Evolutionary conservation across 108 stramenopile species (phyloP), one percentile per base, ranked within the genome.

Genomic region (Skeletonema costatum): DNA sequence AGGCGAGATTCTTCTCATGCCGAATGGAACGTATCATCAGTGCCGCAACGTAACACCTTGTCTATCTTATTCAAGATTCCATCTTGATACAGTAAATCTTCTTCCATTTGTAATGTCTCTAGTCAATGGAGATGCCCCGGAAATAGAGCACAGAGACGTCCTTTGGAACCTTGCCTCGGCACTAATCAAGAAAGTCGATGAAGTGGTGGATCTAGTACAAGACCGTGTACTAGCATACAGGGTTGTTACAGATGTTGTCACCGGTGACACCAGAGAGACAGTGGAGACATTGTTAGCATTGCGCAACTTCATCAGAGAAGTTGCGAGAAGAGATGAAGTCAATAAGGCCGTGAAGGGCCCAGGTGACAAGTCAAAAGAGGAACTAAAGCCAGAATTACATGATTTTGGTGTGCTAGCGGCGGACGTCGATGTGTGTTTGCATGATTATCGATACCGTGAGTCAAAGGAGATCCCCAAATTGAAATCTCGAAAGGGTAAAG

Each of bases 1-100:
- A 13, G 94, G 94, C n/a, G 92, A 95, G 80, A 90, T 92, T 66
- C 84, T 95, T 11, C 64, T 93, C 68, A 90, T 95, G 90, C 94
- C 94, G 13, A 77, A 90, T n/a, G 90, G 88, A 32, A 95, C 94
- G 4, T 91, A 90, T 60, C 93, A 95, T 59, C 86, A 88, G 42
- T 92, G 91, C 78, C 87, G 89, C 9, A 95, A 95, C 63, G 31
- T 89, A 0, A 89, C 89, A 10, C 90, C 90, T 8, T 92, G 92
- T 50, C 77, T 95, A 17, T 90, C 89, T 32, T 95, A 95, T 77
- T 87, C 87, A 25, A 76, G 93, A 19, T 92, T 95, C 71, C 91
- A 92, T 75, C 84, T 95, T 17, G 94, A 95, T 67, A 69, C 70
- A 12, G 76, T 91, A 19, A 95, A 95, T 65, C 70, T 93, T 13